Conservation (phyloP, 495 filamentous ascomycete species). For the Trichoderma reesei region DNA sequence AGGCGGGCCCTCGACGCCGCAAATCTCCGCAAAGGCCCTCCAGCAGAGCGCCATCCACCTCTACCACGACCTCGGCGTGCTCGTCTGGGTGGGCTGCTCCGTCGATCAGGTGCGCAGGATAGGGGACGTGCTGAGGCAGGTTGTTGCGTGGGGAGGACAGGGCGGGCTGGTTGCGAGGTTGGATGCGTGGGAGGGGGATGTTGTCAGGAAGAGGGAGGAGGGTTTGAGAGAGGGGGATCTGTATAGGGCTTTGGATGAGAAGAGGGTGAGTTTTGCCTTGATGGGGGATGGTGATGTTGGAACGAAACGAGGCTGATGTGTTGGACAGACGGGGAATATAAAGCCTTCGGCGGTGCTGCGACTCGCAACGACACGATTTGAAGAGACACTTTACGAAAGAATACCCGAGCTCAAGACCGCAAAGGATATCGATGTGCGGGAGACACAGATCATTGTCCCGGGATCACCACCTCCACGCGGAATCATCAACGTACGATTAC, state of each 20-base stretch:
- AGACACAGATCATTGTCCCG: neutral
- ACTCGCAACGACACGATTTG: neutral
- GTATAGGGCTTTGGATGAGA: neutral
- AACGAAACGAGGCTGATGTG: neutral
- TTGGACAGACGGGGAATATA: neutral
- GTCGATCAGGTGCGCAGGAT: neutral
- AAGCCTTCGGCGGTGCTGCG: neutral
- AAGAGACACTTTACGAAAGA: neutral
- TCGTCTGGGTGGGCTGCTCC: neutral
- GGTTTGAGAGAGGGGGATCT: neutral
- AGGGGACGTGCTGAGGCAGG: constrained; percentile 1
- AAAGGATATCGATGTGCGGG: neutral
- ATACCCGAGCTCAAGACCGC: neutral
- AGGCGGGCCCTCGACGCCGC: neutral
- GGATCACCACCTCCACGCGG: neutral
- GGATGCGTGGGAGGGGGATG: constrained; percentile 1
- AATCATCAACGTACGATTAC: neutral
- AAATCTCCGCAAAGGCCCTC: neutral
- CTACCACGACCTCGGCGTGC: constrained; percentile 8
- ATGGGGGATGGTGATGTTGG: neutral
- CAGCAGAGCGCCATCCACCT: neutral
- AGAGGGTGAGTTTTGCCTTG: neutral
- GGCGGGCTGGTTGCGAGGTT: neutral
- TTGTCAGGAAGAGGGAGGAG: neutral
- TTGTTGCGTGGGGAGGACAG: neutral